These are phyloP conservation scores for Pholiota molesta DNA, from an alignment of 768 basidiomycete genomes.

Conservation along the genomic window DNA sequence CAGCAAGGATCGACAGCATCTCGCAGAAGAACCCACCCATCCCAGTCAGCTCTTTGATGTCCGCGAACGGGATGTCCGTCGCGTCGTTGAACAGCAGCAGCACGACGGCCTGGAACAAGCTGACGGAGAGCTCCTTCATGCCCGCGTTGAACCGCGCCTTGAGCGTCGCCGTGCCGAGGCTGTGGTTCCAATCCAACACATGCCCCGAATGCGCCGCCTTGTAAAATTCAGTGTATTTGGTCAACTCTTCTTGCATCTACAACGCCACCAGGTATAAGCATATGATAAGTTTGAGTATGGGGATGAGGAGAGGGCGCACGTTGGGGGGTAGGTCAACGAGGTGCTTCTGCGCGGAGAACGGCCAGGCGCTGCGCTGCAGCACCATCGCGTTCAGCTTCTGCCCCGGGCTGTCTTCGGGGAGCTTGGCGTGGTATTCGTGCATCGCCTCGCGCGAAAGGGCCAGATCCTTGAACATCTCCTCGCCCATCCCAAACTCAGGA, in stretches of 20 bases:
- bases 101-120: constrained; percentile 88
- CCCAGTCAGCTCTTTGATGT: constrained; percentile 67
- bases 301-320: constrained; percentile 36
- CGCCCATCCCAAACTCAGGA: constrained; percentile 92
- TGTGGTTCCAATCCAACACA: constrained; percentile 84
- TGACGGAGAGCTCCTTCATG: constrained; percentile 87
- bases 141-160: constrained; percentile 67
- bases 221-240: constrained; percentile 71
- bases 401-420: constrained; percentile 38
- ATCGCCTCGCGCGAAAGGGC: constrained; percentile 76
- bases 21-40: constrained; percentile 60
- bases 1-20: not conserved
- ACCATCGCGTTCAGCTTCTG: constrained; percentile 75
- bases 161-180: constrained; percentile 81
- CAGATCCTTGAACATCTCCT: constrained; percentile 94
- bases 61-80: constrained; percentile 58
- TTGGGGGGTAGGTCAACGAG: constrained; percentile 55
- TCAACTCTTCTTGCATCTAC: constrained; percentile 77
- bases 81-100: constrained; percentile 84
- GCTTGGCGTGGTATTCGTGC: constrained; percentile 60
- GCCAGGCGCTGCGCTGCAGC: constrained; percentile 90
- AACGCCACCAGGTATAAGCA: constrained; percentile 15
- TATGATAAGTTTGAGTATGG: not conserved
- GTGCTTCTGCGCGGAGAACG: constrained; percentile 59
- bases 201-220: constrained; percentile 75